phyloP scores from a whole-genome alignment of 2,329 filamentous ascomycete genomes.

The Ramularia collo-cygni region DNA sequence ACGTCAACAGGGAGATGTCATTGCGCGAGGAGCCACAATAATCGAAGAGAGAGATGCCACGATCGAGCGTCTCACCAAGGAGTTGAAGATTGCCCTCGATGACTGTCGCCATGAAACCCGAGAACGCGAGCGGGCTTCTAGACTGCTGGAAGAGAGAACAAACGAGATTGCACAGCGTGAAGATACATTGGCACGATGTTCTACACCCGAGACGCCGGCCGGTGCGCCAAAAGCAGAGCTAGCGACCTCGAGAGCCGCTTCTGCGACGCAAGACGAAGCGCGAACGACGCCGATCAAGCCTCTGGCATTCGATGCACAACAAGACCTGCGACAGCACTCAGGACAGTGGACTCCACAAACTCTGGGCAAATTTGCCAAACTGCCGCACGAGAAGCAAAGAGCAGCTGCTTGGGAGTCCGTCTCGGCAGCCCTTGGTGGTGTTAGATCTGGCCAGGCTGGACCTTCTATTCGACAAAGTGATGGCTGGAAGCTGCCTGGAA shows the following conservation, averaged over 20 bases:
- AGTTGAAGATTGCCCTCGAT: constrained; percentile 12
- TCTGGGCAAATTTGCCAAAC: constrained; percentile 6
- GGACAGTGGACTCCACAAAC: constrained; percentile 12
- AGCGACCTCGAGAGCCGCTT: background rate
- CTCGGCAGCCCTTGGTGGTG: background rate
- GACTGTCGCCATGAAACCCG: constrained; percentile 13
- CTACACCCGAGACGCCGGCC: background rate
- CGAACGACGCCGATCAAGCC: constrained; percentile 13
- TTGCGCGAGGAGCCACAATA: constrained; percentile 18
- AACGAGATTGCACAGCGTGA: constrained; percentile 8
- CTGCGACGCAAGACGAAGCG: background rate
- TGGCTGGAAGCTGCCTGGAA: constrained; percentile 9
- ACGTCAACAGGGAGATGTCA: constrained; percentile 21
- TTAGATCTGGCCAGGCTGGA: constrained; percentile 10
- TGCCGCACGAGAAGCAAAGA: constrained; percentile 10
- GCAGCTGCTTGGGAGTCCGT: constrained; percentile 10
- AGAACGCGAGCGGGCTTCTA: constrained; percentile 8
- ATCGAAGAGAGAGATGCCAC: constrained; percentile 18
- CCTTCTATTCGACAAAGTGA: background rate
- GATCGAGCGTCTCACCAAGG: constrained; percentile 14
- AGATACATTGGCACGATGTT: background rate
- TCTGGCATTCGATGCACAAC: background rate
- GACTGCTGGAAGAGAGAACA: constrained; percentile 13
- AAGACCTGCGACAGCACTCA: too few species aligned
- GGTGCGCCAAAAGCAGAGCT: background rate